Base-by-base conservation (phyloP, 768 basidiomycete genomes). In the Boletus subparvulus region DNA sequence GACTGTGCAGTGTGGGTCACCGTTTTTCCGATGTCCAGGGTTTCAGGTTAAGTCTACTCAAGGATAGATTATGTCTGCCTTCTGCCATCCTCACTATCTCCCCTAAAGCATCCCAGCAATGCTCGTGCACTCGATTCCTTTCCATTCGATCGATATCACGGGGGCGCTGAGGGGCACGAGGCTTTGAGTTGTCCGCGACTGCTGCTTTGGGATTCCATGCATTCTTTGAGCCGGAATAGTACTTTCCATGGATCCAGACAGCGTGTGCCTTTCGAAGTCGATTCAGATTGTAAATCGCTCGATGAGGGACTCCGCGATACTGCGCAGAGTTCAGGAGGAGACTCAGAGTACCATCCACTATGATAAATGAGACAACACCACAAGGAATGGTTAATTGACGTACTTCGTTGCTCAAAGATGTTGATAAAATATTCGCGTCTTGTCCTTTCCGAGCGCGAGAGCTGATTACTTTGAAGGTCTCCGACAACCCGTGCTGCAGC, bases 261-360 rank as follows among this genome's bases (percentile, higher is more conserved):
- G 39, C 59, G 53, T 60, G 65, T 16, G 54, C 40, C 37, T 59
- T 61, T n/a, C 61, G 62, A 70, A 77, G 69, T 77, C 69, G 37
- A 63, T 61, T 51, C 65, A 74, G 69, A 62, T 89, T 88, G 17
- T 79, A 79, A 7, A 85, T 83, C 7, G 84, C 61, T 54, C 73
- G 73, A 65, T 88, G 85, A 12, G 87, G 69, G 14, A 87, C 70
- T 14, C 89, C 89, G 28, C 86, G 81, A 35, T 82, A 80, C 55
- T 76, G 75, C 4, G 82, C 80, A n/a, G 89, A 85, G 28, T 77
- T 81, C 69, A 82, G 78, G 45, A 91, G 67, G 10, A 91, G 61
- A 33, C 77, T 75, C 40, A 91, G 75, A 0, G 88, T 89, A 56
- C 77, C 79, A 63, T 91, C 88, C 69, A 88, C 90, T 92, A 56